These are phyloP conservation scores for Pistacia integerrima DNA, from an alignment of 345 rosid species.

Conservation along the genomic window DNA sequence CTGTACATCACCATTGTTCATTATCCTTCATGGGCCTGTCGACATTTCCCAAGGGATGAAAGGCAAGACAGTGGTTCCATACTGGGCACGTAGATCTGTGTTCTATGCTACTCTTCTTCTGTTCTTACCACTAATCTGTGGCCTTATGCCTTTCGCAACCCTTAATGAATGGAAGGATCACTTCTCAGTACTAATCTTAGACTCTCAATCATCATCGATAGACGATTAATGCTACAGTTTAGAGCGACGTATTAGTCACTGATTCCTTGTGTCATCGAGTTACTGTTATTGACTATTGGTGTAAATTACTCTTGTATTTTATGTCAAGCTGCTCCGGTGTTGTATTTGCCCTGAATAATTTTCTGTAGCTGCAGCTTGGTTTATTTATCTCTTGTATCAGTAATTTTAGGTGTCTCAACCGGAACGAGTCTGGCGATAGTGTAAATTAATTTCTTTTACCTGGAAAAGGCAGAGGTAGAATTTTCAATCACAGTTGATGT, in stretches of 20 bases:
- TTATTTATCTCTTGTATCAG: background rate
- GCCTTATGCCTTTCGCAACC: conserved; percentile 75
- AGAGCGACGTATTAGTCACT: background rate
- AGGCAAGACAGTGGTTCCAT: conserved; percentile 39
- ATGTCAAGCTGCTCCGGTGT: background rate
- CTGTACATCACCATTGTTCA: conserved; percentile 44
- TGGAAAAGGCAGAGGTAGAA: too few species aligned
- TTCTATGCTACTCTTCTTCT: conserved; percentile 44
- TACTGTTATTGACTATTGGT: background rate
- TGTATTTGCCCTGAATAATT: background rate
- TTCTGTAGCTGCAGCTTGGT: background rate
- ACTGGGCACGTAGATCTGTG: conserved; percentile 57
- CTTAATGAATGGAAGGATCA: conserved; percentile 71
- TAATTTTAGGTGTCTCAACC: background rate
- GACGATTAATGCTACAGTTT: conserved; percentile 22
- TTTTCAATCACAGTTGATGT: background rate
- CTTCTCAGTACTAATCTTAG: conserved; percentile 27
- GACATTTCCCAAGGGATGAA: conserved; percentile 26
- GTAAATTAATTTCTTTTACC: too few species aligned
- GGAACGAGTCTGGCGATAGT: background rate
- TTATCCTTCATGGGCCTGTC: conserved; percentile 58
- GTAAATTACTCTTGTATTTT: conserved; percentile 8
- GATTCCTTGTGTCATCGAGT: too few species aligned
- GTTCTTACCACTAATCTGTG: conserved; percentile 63
- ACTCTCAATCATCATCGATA: background rate